A percentile compares a stretch with the other conserved stretches of the same genome.
Evolutionary conservation across 1,284 basidiomycete genomes (phyloP).

Genomic region (Flammula alnicola): DNA sequence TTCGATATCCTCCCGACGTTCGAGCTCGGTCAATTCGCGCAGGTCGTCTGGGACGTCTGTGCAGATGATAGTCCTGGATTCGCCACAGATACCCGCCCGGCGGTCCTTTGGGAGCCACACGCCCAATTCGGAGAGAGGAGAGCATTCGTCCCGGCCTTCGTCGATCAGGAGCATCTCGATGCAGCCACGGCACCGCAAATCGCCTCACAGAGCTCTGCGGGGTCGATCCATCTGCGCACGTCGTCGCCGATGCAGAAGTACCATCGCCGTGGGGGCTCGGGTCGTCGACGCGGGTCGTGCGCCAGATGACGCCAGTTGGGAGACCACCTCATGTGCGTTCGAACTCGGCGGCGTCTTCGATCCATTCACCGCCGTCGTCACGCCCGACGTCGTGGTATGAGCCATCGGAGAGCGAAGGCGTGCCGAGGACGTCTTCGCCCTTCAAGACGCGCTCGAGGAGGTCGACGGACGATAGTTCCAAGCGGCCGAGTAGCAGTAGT

Average conservation of each 20-base stretch:
- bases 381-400: conserved; percentile 79
- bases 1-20: conserved; percentile 74
- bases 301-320: conserved; percentile 55
- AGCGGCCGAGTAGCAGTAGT: conserved; percentile 32
- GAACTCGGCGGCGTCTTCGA: conserved; percentile 75
- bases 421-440: conserved; percentile 31
- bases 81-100: conserved; percentile 60
- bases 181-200: conserved; percentile 68
- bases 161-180: conserved; percentile 72
- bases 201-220: conserved; percentile 77
- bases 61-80: conserved; percentile 62
- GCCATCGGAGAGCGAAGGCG: conserved; percentile 64
- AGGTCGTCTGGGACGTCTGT: conserved; percentile 72
- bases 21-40: conserved; percentile 81
- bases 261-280: conserved; percentile 76
- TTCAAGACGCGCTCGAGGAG: conserved; percentile 28
- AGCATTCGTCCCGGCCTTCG: conserved; percentile 72
- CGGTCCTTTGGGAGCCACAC: conserved; percentile 75
- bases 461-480: conserved; percentile 51
- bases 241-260: conserved; percentile 72
- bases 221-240: conserved; percentile 65
- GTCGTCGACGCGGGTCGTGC: conserved; percentile 77
- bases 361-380: conserved; percentile 72
- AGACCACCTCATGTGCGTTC: conserved; percentile 61
- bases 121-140: conserved; percentile 79